Percentiles rank a stretch among this genome's conserved stretches.
phyloP scores from a whole-genome alignment of 805 yeast genomes.

The Cyberlindnera bimundalis region DNA sequence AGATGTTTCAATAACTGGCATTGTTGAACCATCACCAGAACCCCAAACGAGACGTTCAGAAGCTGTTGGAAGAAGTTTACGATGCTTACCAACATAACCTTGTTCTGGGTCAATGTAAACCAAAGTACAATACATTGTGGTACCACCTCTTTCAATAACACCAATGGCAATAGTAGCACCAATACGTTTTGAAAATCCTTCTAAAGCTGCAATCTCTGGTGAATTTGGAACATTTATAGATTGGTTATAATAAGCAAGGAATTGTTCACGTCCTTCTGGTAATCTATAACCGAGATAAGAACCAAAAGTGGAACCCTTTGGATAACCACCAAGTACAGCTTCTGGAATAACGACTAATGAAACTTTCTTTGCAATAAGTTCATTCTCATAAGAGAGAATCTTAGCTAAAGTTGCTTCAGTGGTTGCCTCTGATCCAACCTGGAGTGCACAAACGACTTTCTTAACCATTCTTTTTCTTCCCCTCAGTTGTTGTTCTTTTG shows the following conservation, averaged over 20 bases:
- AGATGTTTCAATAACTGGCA: constrained; percentile 34
- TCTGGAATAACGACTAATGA: constrained; percentile 43
- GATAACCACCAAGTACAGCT: constrained; percentile 45
- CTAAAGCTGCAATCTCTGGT: constrained; percentile 33
- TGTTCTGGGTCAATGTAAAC: constrained; percentile 37
- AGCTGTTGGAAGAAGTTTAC: constrained; percentile 44
- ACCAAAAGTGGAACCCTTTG: constrained; percentile 42
- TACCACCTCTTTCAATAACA: constrained; percentile 38
- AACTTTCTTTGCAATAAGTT: constrained; percentile 31
- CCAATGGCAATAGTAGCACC: constrained; percentile 38
- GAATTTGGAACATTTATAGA: constrained; percentile 35
- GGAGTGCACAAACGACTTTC: constrained; percentile 38
- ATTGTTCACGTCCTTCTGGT: constrained; percentile 40
- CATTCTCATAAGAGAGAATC: constrained; percentile 36
- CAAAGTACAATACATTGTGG: constrained; percentile 40
- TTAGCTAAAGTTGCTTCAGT: constrained; percentile 36
- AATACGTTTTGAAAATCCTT: constrained; percentile 32
- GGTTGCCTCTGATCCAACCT: constrained; percentile 38
- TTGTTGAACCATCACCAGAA: constrained; percentile 44
- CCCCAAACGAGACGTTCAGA: constrained; percentile 45
- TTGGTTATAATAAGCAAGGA: constrained; percentile 33
- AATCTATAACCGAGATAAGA: constrained; percentile 40
- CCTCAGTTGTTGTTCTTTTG: too few relatives aligned
- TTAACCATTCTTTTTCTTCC: neutral
- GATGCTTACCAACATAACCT: constrained; percentile 40